Evolutionary conservation across 306 rosid genomes (phyloP), one percentile per base, ranked within the genome.

Genomic region (Leucaena leucocephala): DNA sequence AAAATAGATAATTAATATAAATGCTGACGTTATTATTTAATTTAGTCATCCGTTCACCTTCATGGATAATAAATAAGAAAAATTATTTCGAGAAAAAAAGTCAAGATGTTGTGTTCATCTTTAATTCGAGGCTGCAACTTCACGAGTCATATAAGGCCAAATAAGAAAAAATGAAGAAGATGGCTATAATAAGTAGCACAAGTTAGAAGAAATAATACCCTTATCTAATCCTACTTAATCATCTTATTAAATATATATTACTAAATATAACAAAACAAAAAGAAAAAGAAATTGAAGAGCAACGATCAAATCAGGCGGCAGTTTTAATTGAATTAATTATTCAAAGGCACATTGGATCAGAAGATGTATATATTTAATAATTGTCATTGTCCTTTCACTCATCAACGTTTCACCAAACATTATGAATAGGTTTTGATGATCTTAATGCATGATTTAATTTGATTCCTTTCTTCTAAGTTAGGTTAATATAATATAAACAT

Each of bases 361-460:
- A 10, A 35, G 15, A 52, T 50, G 2, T 2, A 16, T 49, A 35
- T 40, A 17, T 6, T 34, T 22, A 1, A 27, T 27, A 1, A 64
- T 80, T 44, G 87, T 81, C 82, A 80, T 14, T 74, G 33, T 80
- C 83, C 46, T 74, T 19, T 71, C 71, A 42, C 6, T 9, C 40
- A 83, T 86, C 85, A 83, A 83, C 82, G 72, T 86, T 83, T 83
- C 81, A 86, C 89, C 87, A 81, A 86, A 86, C 82, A 27, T 55
- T 55, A n/a, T 43, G 14, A 80, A 77, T 5, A 57, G 49, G 48
- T 6, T 76, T 62, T 61, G 40, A 34, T 61, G 40, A 33, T 61
- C 67, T 61, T 33, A 61, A 38, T 35, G 63, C 21, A 33, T 46
- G 64, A 76, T 82, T 74, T 75, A 11, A 79, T 76, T 66, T 79